Evolutionary conservation across 768 basidiomycete genomes (phyloP).

Genomic region (Tremella fuciformis): DNA sequence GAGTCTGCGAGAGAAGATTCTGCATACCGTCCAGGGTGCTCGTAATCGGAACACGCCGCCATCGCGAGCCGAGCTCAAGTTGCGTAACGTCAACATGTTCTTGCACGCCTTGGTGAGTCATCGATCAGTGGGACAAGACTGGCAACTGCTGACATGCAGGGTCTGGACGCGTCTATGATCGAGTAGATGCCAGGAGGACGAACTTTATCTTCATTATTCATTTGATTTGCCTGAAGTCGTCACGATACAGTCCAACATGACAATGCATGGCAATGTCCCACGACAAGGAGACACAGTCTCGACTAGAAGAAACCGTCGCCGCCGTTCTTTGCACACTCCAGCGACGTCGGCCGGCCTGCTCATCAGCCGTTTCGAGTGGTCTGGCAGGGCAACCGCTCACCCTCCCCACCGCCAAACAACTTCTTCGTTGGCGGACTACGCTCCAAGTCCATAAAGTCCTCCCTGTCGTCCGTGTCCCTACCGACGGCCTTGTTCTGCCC

Average conservation of each 20-base stretch:
- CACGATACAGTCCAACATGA: neutral
- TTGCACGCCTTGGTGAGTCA: conserved; percentile 52
- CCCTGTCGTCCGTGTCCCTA: neutral
- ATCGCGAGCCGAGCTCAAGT: conserved; percentile 70
- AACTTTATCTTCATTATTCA: neutral
- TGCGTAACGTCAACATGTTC: conserved; percentile 84
- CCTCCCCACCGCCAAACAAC: neutral
- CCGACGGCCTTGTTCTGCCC: no score
- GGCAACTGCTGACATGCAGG: conserved; percentile 2
- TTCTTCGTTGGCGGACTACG: neutral
- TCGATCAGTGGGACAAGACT: neutral
- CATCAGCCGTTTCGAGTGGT: neutral
- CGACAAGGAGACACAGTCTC: neutral
- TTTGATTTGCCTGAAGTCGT: no score
- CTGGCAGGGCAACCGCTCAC: neutral
- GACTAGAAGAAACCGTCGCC: neutral
- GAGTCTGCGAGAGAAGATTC: conserved; percentile 75
- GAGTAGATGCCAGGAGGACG: neutral
- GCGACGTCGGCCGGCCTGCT: neutral
- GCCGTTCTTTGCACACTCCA: neutral
- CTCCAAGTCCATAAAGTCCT: conserved; percentile 4
- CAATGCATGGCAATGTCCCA: neutral
- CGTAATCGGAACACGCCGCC: conserved; percentile 67
- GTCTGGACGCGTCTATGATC: conserved; percentile 32
- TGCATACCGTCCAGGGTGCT: conserved; percentile 79